Evolutionary conservation across 306 rosid genomes (phyloP).

Genomic region (Prunus mongolica): DNA sequence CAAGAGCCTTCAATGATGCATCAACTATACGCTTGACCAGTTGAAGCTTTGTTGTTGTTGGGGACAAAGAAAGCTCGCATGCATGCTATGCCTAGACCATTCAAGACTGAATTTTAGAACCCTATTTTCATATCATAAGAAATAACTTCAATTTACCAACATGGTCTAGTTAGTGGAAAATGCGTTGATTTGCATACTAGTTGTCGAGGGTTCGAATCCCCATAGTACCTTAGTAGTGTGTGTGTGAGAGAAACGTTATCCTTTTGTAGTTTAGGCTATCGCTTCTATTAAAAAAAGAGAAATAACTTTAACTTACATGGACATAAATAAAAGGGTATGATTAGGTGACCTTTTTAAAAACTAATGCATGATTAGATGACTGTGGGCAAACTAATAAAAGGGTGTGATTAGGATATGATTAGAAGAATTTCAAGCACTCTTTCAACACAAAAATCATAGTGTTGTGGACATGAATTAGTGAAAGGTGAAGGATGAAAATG

Average conservation of each 20-base stretch:
- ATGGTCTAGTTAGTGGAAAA: too few species aligned
- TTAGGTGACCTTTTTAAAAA: background rate
- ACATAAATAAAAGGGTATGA: background rate
- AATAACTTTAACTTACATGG: background rate
- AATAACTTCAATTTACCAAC: background rate
- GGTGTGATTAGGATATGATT: too few species aligned
- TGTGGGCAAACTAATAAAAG: background rate
- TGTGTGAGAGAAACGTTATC: too few species aligned
- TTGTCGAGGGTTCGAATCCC: too few species aligned
- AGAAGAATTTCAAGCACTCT: background rate
- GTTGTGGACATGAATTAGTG: background rate
- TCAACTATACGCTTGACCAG: slow-evolving; percentile 22
- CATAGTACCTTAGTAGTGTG: too few species aligned
- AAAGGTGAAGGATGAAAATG: background rate
- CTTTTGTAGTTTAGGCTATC: background rate
- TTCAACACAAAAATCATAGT: background rate
- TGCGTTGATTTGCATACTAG: too few species aligned
- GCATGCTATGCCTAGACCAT: background rate
- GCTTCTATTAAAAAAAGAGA: background rate
- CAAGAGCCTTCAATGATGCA: slow-evolving; percentile 30
- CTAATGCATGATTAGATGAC: background rate
- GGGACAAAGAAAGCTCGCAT: slow-evolving; percentile 23
- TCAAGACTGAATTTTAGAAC: background rate
- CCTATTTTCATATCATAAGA: background rate
- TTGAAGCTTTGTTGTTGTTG: slow-evolving; percentile 26